phyloP scores from a whole-genome alignment of 305 asterid species.

The Fraxinus velutina region DNA sequence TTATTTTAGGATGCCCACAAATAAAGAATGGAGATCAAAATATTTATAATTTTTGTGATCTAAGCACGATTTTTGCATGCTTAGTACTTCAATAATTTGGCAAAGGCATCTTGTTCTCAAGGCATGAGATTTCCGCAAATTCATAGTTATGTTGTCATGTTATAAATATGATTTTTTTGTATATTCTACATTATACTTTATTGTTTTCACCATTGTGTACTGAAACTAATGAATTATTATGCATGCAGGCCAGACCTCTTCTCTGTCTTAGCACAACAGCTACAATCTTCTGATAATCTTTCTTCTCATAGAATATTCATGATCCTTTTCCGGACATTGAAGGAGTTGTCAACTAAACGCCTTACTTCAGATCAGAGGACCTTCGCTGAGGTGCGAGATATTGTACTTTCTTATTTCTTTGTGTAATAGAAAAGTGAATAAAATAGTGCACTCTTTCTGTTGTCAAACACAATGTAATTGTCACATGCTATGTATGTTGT shows the following conservation, averaged over 20 bases:
- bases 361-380: slow-evolving; percentile 78
- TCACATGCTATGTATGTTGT: neutral
- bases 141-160: neutral
- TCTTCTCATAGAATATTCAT: slow-evolving; percentile 82
- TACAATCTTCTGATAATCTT: slow-evolving; percentile 79
- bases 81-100: slow-evolving; percentile 9
- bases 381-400: slow-evolving; percentile 59
- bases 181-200: slow-evolving; percentile 3
- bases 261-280: slow-evolving; percentile 79
- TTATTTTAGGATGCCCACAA: neutral
- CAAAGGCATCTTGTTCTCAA: slow-evolving; percentile 5
- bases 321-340: slow-evolving; percentile 86
- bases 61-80: neutral
- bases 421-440: slow-evolving; percentile 6
- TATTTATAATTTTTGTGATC: slow-evolving; percentile 10
- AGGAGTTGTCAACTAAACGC: slow-evolving; percentile 92
- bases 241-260: slow-evolving; percentile 87
- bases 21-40: neutral
- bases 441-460: neutral
- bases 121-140: slow-evolving; percentile 3
- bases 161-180: slow-evolving; percentile 7
- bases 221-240: slow-evolving; percentile 26
- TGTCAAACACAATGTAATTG: neutral
- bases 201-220: neutral
- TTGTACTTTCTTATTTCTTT: slow-evolving; percentile 7